Base-by-base conservation (phyloP, 352 stramenopile species). In the Phytopythium montanum region DNA sequence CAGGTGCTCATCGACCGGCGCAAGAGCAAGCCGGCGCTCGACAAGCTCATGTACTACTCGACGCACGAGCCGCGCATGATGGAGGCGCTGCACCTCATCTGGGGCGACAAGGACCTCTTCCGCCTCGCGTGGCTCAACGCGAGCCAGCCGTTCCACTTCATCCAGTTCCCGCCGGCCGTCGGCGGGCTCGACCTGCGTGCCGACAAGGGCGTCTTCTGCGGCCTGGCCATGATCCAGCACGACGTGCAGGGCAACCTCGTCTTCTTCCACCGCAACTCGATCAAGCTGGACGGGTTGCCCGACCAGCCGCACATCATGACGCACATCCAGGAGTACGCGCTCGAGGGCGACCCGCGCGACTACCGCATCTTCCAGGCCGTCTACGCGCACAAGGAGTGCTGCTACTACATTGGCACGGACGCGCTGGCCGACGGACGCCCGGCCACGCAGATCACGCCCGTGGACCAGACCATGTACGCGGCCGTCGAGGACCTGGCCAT, bases 21-120 rank as follows among this genome's bases (percentile, higher is more conserved):
- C n/a, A 84, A 79, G 45, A 89, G 79, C 65, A 88, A 85, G 55
- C 73, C 66, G 19, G 82, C 84, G 31, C 71, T 95, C 26, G 78
- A 95, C 59, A 91, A 92, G 61, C 79, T 95, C 53, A 92, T 95
- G 83, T 92, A 87, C 59, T 95, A 93, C 54, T 89, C 81, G 39
- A 90, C 78, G 19, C 77, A 89, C 60, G 67, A 88, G 53, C 81
- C 83, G 51, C 70, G 79, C 1, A 46, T 92, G 41, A 68, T 92
- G 25, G 84, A 92, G 60, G 65, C 83, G 41, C 71, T 95, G 55
- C 73, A 90, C 51, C 69, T 95, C 14, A 81, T 95, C 33, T 95
- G 84, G 84, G 86, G 86, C 45, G 86, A 95, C 74, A 95, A 95
- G 50, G 86, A 95, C 41, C 62, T 95, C 18, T 95, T 94, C 48